Evolutionary conservation across 1,284 basidiomycete genomes (phyloP).

Genomic region (Cutaneotrichosporon dermatis): DNA sequence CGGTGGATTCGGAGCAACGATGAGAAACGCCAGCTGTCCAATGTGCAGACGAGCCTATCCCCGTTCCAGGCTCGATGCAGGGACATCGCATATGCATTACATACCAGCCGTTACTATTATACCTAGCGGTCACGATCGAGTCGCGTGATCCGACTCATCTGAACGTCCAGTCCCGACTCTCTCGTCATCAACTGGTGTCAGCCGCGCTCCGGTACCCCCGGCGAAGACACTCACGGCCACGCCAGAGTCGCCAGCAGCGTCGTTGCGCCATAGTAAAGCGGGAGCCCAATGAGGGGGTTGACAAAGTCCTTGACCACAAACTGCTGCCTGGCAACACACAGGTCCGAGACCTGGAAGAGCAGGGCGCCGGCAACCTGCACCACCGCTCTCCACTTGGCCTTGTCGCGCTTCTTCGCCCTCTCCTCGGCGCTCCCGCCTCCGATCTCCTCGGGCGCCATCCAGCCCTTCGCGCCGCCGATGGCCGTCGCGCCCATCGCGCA

Average conservation of each 20-base stretch:
- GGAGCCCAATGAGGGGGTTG: conserved; percentile 14
- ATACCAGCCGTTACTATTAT: too few relatives aligned
- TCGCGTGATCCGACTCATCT: too few relatives aligned
- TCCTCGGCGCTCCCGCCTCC: background rate
- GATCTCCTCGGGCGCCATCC: background rate
- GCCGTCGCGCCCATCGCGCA: conserved; percentile 9
- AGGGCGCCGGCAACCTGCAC: conserved; percentile 15
- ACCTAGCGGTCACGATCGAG: too few relatives aligned
- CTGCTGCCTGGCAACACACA: conserved; percentile 18
- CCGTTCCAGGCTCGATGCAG: too few relatives aligned
- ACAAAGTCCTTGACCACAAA: conserved; percentile 8
- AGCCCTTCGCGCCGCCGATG: conserved; percentile 3
- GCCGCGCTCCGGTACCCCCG: too few relatives aligned
- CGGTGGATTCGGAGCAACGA: too few relatives aligned
- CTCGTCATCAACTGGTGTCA: too few relatives aligned
- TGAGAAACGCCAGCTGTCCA: too few relatives aligned
- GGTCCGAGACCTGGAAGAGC: conserved; percentile 17
- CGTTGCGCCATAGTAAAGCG: conserved; percentile 16
- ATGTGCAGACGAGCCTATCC: too few relatives aligned
- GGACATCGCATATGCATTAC: too few relatives aligned
- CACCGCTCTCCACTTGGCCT: background rate
- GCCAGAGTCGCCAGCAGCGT: conserved; percentile 14
- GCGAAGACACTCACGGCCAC: conserved; percentile 2
- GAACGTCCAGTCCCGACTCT: too few relatives aligned
- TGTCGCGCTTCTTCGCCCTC: too few relatives aligned